Conservation (phyloP, 768 basidiomycete species). For the Pleurotus tuber-regium region DNA sequence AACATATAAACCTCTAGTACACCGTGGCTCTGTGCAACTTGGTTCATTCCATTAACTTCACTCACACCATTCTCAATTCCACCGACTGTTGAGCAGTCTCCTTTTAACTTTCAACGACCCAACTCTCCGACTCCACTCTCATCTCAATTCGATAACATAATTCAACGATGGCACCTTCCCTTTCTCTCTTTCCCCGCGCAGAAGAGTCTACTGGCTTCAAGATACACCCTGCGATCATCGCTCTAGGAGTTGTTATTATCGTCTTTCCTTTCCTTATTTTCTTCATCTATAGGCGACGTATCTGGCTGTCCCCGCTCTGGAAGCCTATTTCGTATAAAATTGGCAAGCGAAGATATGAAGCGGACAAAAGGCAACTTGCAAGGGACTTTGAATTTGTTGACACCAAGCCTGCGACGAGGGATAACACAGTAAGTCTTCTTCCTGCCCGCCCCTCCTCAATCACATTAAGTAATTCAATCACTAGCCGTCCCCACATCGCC, state of each 20-base stretch:
- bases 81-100: constrained; percentile 9
- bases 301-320: constrained; percentile 8
- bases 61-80: not conserved
- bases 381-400: constrained; percentile 4
- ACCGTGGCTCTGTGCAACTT: too few species aligned
- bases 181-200: not conserved
- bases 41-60: not conserved
- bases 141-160: not conserved
- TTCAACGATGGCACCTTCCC: not conserved
- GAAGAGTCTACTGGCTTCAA: not conserved
- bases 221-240: not conserved
- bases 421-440: too few species aligned
- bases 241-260: not conserved
- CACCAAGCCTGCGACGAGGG: not conserved
- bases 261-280: not conserved
- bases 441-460: too few species aligned
- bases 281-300: not conserved
- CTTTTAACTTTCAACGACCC: not conserved
- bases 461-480: too few species aligned
- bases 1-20: too few species aligned
- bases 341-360: constrained; percentile 7
- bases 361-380: not conserved
- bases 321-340: not conserved
- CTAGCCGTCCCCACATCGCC: too few species aligned
- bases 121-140: not conserved